These are phyloP conservation scores for Cyclotella kingstonii DNA, from an alignment of 108 stramenopile genomes.

Conservation along the genomic window DNA sequence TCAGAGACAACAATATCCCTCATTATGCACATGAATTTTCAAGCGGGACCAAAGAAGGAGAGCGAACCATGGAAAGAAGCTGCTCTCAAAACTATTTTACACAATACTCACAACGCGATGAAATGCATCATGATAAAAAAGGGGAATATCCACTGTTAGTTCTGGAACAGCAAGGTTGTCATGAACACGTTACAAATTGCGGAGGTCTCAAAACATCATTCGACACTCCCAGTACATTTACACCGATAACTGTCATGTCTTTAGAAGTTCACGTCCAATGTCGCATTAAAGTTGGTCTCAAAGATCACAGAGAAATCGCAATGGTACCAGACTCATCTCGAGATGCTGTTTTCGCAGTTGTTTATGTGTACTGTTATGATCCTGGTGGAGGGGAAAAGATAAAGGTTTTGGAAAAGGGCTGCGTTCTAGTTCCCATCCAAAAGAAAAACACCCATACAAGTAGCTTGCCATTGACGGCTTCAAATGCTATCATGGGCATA, in stretches of 20 bases:
- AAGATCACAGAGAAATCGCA: constrained; percentile 71
- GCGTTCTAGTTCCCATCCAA: constrained; percentile 58
- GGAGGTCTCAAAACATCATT: constrained; percentile 75
- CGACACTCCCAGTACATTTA: constrained; percentile 38
- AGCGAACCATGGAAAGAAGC: background rate
- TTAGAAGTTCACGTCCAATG: constrained; percentile 89
- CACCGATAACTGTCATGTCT: constrained; percentile 79
- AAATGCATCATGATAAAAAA: constrained; percentile 16
- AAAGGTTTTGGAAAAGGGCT: constrained; percentile 67
- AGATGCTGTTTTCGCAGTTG: constrained; percentile 70
- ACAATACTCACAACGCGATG: constrained; percentile 32
- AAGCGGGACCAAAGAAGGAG: background rate
- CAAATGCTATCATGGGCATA: constrained; percentile 47
- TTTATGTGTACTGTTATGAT: constrained; percentile 68
- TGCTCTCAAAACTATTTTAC: constrained; percentile 18
- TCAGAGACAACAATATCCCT: constrained; percentile 8
- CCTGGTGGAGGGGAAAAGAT: constrained; percentile 82
- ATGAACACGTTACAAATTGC: constrained; percentile 69
- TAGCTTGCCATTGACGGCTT: background rate
- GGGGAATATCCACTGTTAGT: constrained; percentile 60
- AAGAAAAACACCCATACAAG: constrained; percentile 29
- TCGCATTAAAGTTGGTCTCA: constrained; percentile 54
- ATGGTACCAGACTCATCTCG: constrained; percentile 73
- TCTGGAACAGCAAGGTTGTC: constrained; percentile 78
- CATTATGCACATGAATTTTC: background rate